These are phyloP conservation scores for Yamadazyma philogaea DNA, from an alignment of 805 yeast species.

Conservation along the genomic window DNA sequence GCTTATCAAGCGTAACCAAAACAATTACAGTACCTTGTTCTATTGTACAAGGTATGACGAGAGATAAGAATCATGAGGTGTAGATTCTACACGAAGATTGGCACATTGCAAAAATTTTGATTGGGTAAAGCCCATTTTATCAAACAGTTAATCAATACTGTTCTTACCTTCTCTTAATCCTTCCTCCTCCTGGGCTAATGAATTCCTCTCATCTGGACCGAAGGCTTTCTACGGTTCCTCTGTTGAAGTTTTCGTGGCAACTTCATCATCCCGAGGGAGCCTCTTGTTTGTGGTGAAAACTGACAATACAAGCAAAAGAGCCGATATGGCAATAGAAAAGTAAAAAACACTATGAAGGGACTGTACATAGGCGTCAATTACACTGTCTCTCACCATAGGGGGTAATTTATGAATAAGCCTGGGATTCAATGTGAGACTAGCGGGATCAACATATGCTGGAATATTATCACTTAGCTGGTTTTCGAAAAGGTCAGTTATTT, in stretches of 20 bases:
- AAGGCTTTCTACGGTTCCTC: too few species aligned
- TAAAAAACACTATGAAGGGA: constrained; percentile 41
- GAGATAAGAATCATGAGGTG: too few species aligned
- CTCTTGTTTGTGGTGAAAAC: constrained; percentile 40
- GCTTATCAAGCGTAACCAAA: too few species aligned
- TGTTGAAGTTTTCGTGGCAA: constrained; percentile 14
- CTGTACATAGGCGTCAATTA: constrained; percentile 33
- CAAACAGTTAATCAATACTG: too few species aligned
- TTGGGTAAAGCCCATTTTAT: too few species aligned
- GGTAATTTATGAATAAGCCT: constrained; percentile 25
- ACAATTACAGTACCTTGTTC: too few species aligned
- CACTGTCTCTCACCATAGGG: constrained; percentile 17
- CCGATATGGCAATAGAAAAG: constrained; percentile 36
- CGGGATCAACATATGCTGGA: constrained; percentile 15
- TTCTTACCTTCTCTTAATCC: too few species aligned
- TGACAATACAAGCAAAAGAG: constrained; percentile 27
- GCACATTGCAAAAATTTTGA: too few species aligned
- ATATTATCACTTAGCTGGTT: neutral
- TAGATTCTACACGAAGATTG: too few species aligned
- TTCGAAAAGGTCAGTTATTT: constrained; percentile 14
- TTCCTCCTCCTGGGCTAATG: too few species aligned
- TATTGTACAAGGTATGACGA: too few species aligned
- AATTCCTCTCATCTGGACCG: too few species aligned
- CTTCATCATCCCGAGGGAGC: constrained; percentile 35
- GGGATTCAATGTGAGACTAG: constrained; percentile 23